Evolutionary conservation across 768 basidiomycete species (phyloP).

Genomic region (Pleurotus djamor): DNA sequence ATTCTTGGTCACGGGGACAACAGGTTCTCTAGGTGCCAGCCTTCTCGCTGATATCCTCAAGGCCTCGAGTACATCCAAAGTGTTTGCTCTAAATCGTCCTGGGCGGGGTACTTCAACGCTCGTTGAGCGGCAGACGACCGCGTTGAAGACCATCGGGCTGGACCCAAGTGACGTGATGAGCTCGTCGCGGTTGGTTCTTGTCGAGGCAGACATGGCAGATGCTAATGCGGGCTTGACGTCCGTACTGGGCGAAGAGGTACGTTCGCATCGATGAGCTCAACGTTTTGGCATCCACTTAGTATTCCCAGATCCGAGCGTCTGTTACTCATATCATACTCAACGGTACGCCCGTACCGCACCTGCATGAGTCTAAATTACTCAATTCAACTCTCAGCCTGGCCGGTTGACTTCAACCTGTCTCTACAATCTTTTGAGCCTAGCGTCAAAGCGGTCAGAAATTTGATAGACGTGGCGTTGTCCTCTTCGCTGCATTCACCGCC

Average conservation of each 20-base stretch:
- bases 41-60: neutral
- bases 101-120: neutral
- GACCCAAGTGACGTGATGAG: neutral
- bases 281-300: neutral
- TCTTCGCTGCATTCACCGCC: conserved; percentile 21
- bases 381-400: conserved; percentile 34
- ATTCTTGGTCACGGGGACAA: conserved; percentile 6
- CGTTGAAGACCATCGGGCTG: neutral
- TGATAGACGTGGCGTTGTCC: conserved; percentile 36
- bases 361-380: neutral
- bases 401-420: conserved; percentile 44
- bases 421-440: conserved; percentile 41
- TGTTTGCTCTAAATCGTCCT: conserved; percentile 3
- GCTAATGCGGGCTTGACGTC: conserved; percentile 1
- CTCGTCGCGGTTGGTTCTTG: neutral
- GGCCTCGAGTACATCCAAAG: neutral
- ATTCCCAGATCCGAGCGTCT: neutral
- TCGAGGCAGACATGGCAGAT: neutral
- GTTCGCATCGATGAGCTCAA: neutral
- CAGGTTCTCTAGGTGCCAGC: conserved; percentile 6
- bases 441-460: conserved; percentile 34
- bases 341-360: conserved; percentile 15
- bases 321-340: conserved; percentile 26
- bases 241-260: conserved; percentile 14
- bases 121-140: neutral